Evolutionary conservation across 2,329 filamentous ascomycete genomes (phyloP), one percentile per base, ranked within the genome.

Genomic region (Aspergillus uvarum): DNA sequence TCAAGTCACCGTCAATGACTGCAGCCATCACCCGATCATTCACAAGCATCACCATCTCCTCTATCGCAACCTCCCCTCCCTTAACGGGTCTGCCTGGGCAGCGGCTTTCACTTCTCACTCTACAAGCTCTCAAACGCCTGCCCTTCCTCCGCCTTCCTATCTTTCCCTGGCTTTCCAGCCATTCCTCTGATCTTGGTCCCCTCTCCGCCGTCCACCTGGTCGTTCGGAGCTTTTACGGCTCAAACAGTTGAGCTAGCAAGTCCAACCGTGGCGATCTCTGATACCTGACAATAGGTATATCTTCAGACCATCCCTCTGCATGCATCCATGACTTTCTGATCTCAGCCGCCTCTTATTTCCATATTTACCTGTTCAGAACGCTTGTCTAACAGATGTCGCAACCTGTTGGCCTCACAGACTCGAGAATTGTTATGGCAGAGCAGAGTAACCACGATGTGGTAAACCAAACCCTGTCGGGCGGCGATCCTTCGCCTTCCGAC

Each of bases 351-450:
- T 58, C 59, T 62, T 56, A 54, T 60, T 68, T 61, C 68, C 56
- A 48, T 64, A 56, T 63, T 63, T 63, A 59, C 60, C 57, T 53
- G 62, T 64, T 64, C 55, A 63, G 63, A 65, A 62, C 58, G 54
- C 59, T 65, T 62, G 61, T 71, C 74, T 76, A 69, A 76, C 67
- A 63, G 60, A 74, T 73, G 67, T 72, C 67, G 67, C 69, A 68
- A 64, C 66, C 57, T 62, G 57, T 62, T 56, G 62, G 64, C 54
- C 63, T 57, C 57, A 63, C 77, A 83, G 81, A 76, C 76, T 76
- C 79, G 76, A 77, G 80, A 76, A 80, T 85, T 88, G 86, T 88
- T 87, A 88, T 88, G 86, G 86, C 86, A 87, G 85, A 87, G 85
- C 83, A 85, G 84, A 84, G 79, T 75, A 81, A 80, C 83, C 85